Percentiles rank a stretch among this genome's conserved stretches.
Conservation (phyloP, 352 stramenopile species). For the Pythium angustatum region DNA sequence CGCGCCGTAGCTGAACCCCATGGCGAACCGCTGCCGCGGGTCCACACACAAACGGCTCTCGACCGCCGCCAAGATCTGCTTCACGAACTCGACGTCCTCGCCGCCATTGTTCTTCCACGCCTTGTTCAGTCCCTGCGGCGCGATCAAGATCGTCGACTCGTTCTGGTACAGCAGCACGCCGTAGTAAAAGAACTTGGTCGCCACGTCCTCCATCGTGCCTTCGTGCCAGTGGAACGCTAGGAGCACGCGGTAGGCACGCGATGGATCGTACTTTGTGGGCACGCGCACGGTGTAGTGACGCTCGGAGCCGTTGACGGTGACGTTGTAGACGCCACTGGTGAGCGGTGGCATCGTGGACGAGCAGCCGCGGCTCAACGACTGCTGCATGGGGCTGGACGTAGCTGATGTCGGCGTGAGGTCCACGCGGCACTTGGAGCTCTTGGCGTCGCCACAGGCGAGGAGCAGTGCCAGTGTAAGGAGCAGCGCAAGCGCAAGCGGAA, state of each 20-base stretch:
- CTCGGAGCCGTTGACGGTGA: slow-evolving; percentile 31
- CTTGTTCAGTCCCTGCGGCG: slow-evolving; percentile 30
- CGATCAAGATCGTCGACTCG: slow-evolving; percentile 34
- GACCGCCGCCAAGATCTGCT: slow-evolving; percentile 29
- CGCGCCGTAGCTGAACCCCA: slow-evolving; percentile 39
- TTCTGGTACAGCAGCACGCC: too few relatives aligned
- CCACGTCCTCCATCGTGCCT: slow-evolving; percentile 29
- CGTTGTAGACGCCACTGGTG: slow-evolving; percentile 31
- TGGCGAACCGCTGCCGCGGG: slow-evolving; percentile 32
- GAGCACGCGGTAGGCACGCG: slow-evolving; percentile 23
- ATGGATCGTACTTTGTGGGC: slow-evolving; percentile 25
- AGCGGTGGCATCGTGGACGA: too few relatives aligned
- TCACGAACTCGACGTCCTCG: slow-evolving; percentile 33
- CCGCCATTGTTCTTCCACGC: slow-evolving; percentile 31
- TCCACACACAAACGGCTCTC: slow-evolving; percentile 32
- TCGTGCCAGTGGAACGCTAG: slow-evolving; percentile 37
- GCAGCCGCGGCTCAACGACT: too few relatives aligned
- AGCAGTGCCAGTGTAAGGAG: too few relatives aligned
- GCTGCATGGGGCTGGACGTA: too few relatives aligned
- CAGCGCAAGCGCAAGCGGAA: too few relatives aligned
- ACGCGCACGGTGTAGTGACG: slow-evolving; percentile 36
- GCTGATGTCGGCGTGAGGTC: too few relatives aligned
- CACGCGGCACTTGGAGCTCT: too few relatives aligned
- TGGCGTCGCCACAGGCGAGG: too few relatives aligned
- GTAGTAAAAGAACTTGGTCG: slow-evolving; percentile 15